These are phyloP conservation scores for Globisporangium paddicum DNA, from an alignment of 352 stramenopile genomes.

Conservation along the genomic window DNA sequence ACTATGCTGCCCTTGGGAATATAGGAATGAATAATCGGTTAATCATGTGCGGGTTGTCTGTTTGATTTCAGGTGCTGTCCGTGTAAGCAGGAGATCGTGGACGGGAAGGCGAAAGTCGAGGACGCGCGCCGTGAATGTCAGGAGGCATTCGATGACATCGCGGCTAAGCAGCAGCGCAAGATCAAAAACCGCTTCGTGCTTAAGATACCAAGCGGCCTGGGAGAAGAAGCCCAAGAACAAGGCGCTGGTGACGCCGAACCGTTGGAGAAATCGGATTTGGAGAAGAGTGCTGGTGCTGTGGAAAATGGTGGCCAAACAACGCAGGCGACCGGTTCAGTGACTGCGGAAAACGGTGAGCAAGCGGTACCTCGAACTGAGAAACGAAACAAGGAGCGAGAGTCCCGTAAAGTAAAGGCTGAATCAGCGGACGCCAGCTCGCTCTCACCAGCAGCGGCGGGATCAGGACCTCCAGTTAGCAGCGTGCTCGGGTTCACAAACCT, in stretches of 20 bases:
- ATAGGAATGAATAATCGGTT: background rate
- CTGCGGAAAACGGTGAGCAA: background rate
- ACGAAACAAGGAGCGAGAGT: background rate
- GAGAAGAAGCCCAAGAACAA: background rate
- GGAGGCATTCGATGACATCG: constrained; percentile 40
- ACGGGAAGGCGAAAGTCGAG: constrained; percentile 32
- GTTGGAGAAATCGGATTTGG: no score
- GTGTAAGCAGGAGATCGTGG: constrained; percentile 41
- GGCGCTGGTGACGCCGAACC: background rate
- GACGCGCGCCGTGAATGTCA: constrained; percentile 32
- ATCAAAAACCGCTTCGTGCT: constrained; percentile 15
- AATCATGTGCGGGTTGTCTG: no score
- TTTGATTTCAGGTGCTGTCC: constrained; percentile 26
- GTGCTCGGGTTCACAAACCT: constrained; percentile 82
- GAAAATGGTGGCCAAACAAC: background rate
- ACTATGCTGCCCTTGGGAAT: background rate
- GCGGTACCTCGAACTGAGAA: background rate
- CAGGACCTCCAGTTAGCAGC: constrained; percentile 15
- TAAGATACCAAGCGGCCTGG: background rate
- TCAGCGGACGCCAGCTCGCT: background rate
- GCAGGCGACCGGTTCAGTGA: background rate
- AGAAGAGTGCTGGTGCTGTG: background rate
- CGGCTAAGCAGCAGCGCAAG: constrained; percentile 38
- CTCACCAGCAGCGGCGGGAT: no score
- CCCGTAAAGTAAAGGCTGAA: background rate